Percentiles rank a stretch among this genome's conserved stretches.
Conservation (phyloP, 192 early-diverging fungal genomes). For the Bifiguratus adelaidae region DNA sequence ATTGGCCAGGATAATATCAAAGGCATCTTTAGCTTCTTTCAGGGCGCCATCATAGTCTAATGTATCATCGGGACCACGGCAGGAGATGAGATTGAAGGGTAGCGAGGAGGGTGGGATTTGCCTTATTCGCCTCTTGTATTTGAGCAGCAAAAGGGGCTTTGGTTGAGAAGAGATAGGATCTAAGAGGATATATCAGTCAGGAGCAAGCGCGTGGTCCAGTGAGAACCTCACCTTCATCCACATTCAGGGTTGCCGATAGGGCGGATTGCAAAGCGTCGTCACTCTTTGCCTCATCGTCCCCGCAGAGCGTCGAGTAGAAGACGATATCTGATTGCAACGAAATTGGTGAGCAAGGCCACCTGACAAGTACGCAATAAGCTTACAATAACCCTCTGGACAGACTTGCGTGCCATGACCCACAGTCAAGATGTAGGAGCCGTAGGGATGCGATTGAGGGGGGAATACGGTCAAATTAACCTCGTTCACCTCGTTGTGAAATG, state of each 20-base stretch:
- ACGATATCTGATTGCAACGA: neutral
- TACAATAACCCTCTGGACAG: conserved; percentile 29
- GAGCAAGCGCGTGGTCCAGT: no score
- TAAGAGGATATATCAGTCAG: conserved; percentile 6
- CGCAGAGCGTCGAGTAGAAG: neutral
- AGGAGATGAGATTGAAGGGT: conserved; percentile 31
- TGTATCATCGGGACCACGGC: conserved; percentile 24
- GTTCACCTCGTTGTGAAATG: conserved; percentile 19
- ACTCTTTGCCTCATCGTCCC: conserved; percentile 5
- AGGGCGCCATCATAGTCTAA: conserved; percentile 34
- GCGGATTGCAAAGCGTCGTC: conserved; percentile 1
- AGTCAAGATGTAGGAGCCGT: conserved; percentile 26
- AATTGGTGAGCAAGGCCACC: neutral
- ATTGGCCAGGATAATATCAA: conserved; percentile 20
- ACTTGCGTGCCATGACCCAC: conserved; percentile 25
- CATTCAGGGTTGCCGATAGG: conserved; percentile 13
- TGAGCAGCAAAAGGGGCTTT: conserved; percentile 23
- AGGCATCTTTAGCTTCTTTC: conserved; percentile 26
- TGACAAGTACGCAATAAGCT: neutral
- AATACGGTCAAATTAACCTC: conserved; percentile 23
- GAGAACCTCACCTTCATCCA: conserved; percentile 17
- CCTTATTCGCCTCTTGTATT: conserved; percentile 29
- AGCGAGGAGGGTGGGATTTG: conserved; percentile 11
- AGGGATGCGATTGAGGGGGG: conserved; percentile 14
- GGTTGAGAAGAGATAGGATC: conserved; percentile 7